Evolutionary conservation across 371 early-diverging fungal genomes (phyloP).

Genomic region (Lichtheimia ramosa): DNA sequence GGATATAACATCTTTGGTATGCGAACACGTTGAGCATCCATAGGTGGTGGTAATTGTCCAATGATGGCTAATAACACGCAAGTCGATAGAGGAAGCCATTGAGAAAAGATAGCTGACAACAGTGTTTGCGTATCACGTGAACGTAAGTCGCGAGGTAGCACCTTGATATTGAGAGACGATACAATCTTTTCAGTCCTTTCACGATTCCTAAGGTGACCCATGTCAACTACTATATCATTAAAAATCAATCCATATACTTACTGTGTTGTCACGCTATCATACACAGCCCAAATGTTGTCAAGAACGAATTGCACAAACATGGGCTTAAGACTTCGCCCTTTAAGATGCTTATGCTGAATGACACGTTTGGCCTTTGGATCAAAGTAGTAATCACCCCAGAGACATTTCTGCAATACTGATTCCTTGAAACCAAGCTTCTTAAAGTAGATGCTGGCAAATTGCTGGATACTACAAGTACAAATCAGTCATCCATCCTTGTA

Average conservation of each 20-base stretch:
- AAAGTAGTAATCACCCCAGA: constrained; percentile 98
- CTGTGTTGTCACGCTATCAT: constrained; percentile 79
- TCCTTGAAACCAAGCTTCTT: constrained; percentile 90
- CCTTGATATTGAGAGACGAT: constrained; percentile 79
- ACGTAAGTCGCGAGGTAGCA: constrained; percentile 84
- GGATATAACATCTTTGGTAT: constrained; percentile 81
- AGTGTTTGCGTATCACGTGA: constrained; percentile 82
- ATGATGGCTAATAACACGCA: constrained; percentile 78
- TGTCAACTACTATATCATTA: not conserved
- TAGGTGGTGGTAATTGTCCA: constrained; percentile 88
- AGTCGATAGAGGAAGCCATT: constrained; percentile 83
- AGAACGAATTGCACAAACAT: constrained; percentile 96
- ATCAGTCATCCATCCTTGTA: not conserved
- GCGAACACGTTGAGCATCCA: constrained; percentile 77
- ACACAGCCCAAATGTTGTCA: constrained; percentile 95
- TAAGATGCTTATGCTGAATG: constrained; percentile 79
- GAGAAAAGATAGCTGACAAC: constrained; percentile 76
- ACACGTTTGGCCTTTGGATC: constrained; percentile 94
- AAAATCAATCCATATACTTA: constrained; percentile 29
- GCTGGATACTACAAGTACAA: constrained; percentile 60
- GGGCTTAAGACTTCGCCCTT: constrained; percentile 83
- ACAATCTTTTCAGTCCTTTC: constrained; percentile 93
- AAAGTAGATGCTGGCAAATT: constrained; percentile 91
- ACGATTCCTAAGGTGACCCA: constrained; percentile 55
- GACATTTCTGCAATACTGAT: constrained; percentile 62